Percentiles rank a stretch among this genome's conserved stretches.
phyloP scores from a whole-genome alignment of 371 early-diverging fungal genomes.

The Dichotomocladium elegans region DNA sequence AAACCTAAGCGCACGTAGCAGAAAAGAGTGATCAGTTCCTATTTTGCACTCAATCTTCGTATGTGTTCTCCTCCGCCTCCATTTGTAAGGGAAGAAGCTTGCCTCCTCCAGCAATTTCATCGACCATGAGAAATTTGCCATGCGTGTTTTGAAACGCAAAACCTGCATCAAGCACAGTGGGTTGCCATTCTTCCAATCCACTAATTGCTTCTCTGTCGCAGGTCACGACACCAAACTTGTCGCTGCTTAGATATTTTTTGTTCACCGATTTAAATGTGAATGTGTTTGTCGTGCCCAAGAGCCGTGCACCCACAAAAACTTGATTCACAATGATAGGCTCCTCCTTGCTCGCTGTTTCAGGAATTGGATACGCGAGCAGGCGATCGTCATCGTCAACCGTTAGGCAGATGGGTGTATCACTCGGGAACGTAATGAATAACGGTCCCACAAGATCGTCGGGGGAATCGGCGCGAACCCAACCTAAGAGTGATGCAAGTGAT shows the following conservation, averaged over 20 bases:
- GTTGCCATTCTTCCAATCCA: conserved; percentile 78
- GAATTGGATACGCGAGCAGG: conserved; percentile 43
- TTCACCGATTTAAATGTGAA: conserved; percentile 65
- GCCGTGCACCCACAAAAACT: conserved; percentile 66
- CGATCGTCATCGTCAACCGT: conserved; percentile 51
- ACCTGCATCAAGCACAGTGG: conserved; percentile 68
- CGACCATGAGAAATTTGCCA: conserved; percentile 59
- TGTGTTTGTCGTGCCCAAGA: conserved; percentile 48
- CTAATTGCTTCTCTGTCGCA: conserved; percentile 76
- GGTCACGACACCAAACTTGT: conserved; percentile 79
- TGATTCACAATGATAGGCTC: conserved; percentile 69
- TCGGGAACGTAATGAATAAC: conserved; percentile 63
- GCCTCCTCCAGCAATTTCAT: conserved; percentile 56
- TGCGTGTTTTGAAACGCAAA: conserved; percentile 63
- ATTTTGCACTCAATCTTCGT: too few species aligned
- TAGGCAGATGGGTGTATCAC: conserved; percentile 63
- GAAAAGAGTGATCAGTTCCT: too few species aligned
- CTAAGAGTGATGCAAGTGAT: conserved; percentile 22
- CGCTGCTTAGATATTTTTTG: conserved; percentile 70
- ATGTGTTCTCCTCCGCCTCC: too few species aligned
- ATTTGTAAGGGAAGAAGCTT: too few species aligned
- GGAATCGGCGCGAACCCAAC: conserved; percentile 64
- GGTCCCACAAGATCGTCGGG: conserved; percentile 71
- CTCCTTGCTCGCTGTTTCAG: conserved; percentile 19
- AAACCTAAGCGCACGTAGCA: conserved; percentile 21